Conservation (phyloP, 2,329 filamentous ascomycete genomes). For the Trichoderma sp. region DNA sequence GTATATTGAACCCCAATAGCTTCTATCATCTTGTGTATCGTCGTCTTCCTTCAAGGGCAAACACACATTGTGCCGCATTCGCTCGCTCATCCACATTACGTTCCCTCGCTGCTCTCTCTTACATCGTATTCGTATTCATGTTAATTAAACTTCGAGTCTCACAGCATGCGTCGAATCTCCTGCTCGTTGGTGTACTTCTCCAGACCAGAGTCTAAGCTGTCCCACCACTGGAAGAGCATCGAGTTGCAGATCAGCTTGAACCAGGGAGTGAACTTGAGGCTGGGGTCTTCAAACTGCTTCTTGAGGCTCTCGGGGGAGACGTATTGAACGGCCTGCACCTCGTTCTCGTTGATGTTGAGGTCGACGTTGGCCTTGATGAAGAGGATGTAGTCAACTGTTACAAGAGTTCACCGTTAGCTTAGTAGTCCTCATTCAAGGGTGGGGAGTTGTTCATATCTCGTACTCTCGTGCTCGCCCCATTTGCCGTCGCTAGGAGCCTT, state of each 20-base stretch:
- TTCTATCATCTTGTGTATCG: neutral
- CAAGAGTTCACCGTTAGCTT: constrained; percentile 1
- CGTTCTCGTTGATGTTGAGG: constrained; percentile 79
- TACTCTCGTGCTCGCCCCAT: constrained; percentile 99
- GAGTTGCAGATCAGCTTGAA: constrained; percentile 99
- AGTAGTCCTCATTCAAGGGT: neutral
- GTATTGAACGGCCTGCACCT: constrained; percentile 82
- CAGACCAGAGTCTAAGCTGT: constrained; percentile 75
- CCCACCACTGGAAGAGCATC: constrained; percentile 98
- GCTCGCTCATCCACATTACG: constrained; percentile 7
- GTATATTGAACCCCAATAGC: neutral
- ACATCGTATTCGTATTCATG: neutral
- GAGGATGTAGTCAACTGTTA: constrained; percentile 86
- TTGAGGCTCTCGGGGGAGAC: constrained; percentile 82
- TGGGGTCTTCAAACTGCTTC: constrained; percentile 78
- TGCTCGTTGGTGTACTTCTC: constrained; percentile 85
- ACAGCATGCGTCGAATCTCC: constrained; percentile 80
- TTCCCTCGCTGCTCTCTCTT: neutral
- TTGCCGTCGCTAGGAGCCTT: constrained; percentile 95
- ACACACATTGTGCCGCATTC: neutral
- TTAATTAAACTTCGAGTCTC: neutral
- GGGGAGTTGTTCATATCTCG: constrained; percentile 39
- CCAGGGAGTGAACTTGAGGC: constrained; percentile 91
- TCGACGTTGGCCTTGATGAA: constrained; percentile 96
- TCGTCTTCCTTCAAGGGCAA: neutral